Percentiles rank a stretch among this genome's conserved stretches.
Conservation (phyloP, 257 asterid genomes). For the Lithospermum erythrorhizon region DNA sequence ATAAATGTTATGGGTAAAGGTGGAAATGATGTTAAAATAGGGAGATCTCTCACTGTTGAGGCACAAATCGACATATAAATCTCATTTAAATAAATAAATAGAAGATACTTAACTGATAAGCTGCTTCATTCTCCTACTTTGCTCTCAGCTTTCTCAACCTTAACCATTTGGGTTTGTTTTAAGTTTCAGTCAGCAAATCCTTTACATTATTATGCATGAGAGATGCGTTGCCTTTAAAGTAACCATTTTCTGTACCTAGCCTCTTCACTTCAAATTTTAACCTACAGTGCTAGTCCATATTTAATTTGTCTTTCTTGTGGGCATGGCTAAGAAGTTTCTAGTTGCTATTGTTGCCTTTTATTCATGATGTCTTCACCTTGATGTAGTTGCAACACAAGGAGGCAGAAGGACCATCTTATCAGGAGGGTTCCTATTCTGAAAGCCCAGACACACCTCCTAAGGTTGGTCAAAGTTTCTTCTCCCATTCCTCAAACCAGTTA, state of each 20-base stretch:
- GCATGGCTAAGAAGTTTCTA: not conserved
- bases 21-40: not conserved
- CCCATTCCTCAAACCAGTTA: not conserved
- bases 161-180: too few relatives aligned
- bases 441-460: slow-evolving; percentile 94
- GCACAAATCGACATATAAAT: too few relatives aligned
- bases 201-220: too few relatives aligned
- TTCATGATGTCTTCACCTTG: slow-evolving; percentile 10
- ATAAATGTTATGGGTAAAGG: not conserved
- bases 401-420: slow-evolving; percentile 78
- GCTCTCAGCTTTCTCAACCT: too few relatives aligned
- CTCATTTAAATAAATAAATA: too few relatives aligned
- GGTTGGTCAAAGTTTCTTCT: slow-evolving; percentile 26
- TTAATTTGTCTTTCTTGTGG: too few relatives aligned
- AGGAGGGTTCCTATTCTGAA: slow-evolving; percentile 71
- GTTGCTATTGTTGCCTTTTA: not conserved
- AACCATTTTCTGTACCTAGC: too few relatives aligned
- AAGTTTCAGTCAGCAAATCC: too few relatives aligned
- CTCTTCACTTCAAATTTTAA: too few relatives aligned
- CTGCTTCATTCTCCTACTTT: too few relatives aligned
- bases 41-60: not conserved
- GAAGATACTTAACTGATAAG: too few relatives aligned
- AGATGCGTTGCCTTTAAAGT: too few relatives aligned
- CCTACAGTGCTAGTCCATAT: not conserved
- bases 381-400: slow-evolving; percentile 79